Percentiles rank a stretch among this genome's conserved stretches.
phyloP scores from a whole-genome alignment of 1,284 basidiomycete genomes.

The Pseudozyma tsukubaensis region DNA sequence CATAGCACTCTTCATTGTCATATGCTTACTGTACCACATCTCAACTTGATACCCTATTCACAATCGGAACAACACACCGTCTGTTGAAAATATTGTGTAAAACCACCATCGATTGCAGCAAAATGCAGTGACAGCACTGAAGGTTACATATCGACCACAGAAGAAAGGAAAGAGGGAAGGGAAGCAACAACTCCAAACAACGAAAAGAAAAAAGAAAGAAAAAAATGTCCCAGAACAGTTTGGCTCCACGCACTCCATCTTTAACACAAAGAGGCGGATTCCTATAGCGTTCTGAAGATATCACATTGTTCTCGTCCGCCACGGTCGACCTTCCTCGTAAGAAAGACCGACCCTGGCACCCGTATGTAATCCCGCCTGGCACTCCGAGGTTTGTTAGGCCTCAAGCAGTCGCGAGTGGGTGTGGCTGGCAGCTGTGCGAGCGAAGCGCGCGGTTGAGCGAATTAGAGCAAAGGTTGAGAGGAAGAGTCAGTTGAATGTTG shows the following conservation, averaged over 20 bases:
- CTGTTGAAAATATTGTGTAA: too few species aligned
- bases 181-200: neutral
- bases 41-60: slow-evolving; percentile 16
- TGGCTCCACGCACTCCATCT: slow-evolving; percentile 48
- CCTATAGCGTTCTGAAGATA: slow-evolving; percentile 57
- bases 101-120: too few species aligned
- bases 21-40: neutral
- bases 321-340: slow-evolving; percentile 22
- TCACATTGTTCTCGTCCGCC: slow-evolving; percentile 59
- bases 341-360: slow-evolving; percentile 46
- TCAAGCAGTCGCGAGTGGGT: slow-evolving; percentile 58
- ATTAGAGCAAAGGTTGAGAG: neutral
- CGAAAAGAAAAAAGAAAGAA: neutral
- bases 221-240: slow-evolving; percentile 55
- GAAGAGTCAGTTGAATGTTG: slow-evolving; percentile 2
- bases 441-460: too few species aligned
- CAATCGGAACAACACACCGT: neutral
- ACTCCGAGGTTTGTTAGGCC: slow-evolving; percentile 17
- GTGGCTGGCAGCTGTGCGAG: slow-evolving; percentile 58
- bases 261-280: slow-evolving; percentile 39
- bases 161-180: neutral
- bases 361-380: slow-evolving; percentile 46
- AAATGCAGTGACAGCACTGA: too few species aligned
- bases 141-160: neutral
- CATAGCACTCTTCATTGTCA: slow-evolving; percentile 8